Base-by-base conservation (phyloP, 2,329 filamentous ascomycete species). In the Zarea fungicola region DNA sequence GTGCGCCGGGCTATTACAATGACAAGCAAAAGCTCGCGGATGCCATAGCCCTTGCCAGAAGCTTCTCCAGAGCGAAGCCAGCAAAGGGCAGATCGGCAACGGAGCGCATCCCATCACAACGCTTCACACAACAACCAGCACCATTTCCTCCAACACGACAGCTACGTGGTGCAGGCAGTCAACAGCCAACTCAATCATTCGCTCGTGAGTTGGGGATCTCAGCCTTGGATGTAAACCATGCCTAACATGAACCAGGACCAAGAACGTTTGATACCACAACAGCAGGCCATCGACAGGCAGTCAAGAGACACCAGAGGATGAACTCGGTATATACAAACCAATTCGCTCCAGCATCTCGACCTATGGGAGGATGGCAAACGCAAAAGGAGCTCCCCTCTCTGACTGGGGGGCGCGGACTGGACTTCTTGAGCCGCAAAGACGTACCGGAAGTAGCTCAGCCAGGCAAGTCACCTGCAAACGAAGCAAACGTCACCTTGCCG, bases 1-100 rank as follows among this genome's bases (percentile, higher is more conserved):
- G n/a, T 13, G 14, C 21, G 6, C 6, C 23, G 8, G 41, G 41
- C 18, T 37, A 23, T 18, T 51, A 23, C 18, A 42, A 51, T 6
- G 49, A 51, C 22, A 21, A 26, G 32, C 8, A 28, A 6, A 48
- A 35, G 21, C 34, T 52, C 13, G 45, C 37, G 2, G 50, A 48
- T 11, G 50, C 50, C 31, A 32, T 22, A 1, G 37, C 42, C 25
- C 34, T 55, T n/a, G 42, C 49, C 11, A 32, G 50, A n/a, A 50
- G 53, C 34, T 49, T 54, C 31, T 41, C 51, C 3, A 32, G 44
- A 22, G 9, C 49, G 5, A 35, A 48, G 13, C 45, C 45, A 7
- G 11, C 26, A 10, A 39, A 18, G 25, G 14, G 46, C 2, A 29
- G 36, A 14, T 6, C 22, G 9, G 9, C 18, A 45, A 36, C 35